Conservation (phyloP, 805 yeast genomes). For the Kodamaea kakaduensis region DNA sequence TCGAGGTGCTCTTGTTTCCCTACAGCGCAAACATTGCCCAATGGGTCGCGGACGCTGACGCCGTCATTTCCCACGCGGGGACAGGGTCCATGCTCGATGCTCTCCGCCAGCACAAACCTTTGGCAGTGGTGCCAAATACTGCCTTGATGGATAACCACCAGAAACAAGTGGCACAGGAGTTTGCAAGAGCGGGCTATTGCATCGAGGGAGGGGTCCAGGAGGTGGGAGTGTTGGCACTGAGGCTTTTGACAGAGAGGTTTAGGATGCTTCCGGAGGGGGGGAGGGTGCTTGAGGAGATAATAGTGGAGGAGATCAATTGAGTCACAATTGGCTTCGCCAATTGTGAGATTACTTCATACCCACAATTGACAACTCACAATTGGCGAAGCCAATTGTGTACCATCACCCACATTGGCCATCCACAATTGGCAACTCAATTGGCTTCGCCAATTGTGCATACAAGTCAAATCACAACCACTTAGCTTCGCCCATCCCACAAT, state of each 20-base stretch:
- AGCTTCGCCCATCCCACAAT: no score
- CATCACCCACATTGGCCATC: no score
- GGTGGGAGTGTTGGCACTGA: conserved; percentile 12
- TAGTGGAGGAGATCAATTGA: not conserved
- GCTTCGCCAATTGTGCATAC: no score
- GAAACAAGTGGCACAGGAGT: conserved; percentile 55
- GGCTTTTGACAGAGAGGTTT: conserved; percentile 11
- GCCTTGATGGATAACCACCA: conserved; percentile 87
- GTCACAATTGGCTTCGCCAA: no score
- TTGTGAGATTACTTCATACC: no score
- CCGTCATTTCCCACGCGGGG: conserved; percentile 85
- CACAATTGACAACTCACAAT: no score
- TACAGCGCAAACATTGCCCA: conserved; percentile 24
- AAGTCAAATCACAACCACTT: no score
- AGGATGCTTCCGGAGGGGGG: conserved; percentile 19
- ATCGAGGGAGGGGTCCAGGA: conserved; percentile 2
- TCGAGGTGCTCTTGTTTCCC: conserved; percentile 27
- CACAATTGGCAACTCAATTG: no score
- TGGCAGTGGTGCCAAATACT: conserved; percentile 70
- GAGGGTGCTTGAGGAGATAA: conserved; percentile 7
- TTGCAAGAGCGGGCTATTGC: conserved; percentile 8
- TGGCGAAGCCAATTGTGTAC: no score
- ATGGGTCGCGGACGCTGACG: conserved; percentile 43
- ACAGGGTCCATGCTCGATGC: conserved; percentile 90
- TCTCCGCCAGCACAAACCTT: conserved; percentile 48